These are phyloP conservation scores for Candida michaelii DNA, from an alignment of 805 yeast species.

Conservation along the genomic window DNA sequence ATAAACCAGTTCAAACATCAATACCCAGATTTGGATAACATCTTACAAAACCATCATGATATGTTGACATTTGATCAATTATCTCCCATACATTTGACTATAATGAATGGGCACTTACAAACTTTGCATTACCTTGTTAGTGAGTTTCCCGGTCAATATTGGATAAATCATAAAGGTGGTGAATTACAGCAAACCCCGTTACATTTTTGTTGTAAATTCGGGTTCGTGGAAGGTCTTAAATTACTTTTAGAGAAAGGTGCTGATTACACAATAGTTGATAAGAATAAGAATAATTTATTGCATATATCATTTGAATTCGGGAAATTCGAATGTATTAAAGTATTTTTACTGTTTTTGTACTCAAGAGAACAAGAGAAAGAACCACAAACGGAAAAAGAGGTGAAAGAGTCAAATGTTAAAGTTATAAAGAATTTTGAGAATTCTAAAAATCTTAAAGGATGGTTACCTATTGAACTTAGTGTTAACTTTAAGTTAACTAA, in stretches of 20 bases:
- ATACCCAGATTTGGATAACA: slow-evolving; percentile 18
- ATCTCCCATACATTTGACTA: slow-evolving; percentile 38
- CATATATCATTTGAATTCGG: slow-evolving; percentile 42
- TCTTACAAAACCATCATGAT: slow-evolving; percentile 22
- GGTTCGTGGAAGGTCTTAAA: slow-evolving; percentile 39
- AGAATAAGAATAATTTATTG: slow-evolving; percentile 36
- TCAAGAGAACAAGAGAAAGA: slow-evolving; percentile 9
- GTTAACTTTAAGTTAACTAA: slow-evolving; percentile 27
- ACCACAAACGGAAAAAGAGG: too few species aligned
- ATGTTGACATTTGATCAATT: slow-evolving; percentile 36
- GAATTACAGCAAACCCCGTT: slow-evolving; percentile 33
- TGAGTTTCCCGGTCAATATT: slow-evolving; percentile 38
- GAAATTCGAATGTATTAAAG: slow-evolving; percentile 30
- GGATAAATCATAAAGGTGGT: slow-evolving; percentile 41
- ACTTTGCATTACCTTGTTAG: slow-evolving; percentile 44
- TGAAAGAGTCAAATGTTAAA: background rate
- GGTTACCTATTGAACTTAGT: slow-evolving; percentile 35
- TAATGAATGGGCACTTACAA: slow-evolving; percentile 33
- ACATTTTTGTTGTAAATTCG: slow-evolving; percentile 34
- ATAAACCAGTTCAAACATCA: slow-evolving; percentile 20
- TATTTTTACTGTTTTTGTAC: slow-evolving; percentile 13
- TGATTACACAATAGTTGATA: slow-evolving; percentile 28
- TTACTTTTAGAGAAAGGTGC: slow-evolving; percentile 44
- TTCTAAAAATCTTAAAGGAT: slow-evolving; percentile 28
- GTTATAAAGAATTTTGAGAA: slow-evolving; percentile 23